Evolutionary conservation across 2,329 filamentous ascomycete species (phyloP).

Genomic region (Ophiosphaerella narmari): DNA sequence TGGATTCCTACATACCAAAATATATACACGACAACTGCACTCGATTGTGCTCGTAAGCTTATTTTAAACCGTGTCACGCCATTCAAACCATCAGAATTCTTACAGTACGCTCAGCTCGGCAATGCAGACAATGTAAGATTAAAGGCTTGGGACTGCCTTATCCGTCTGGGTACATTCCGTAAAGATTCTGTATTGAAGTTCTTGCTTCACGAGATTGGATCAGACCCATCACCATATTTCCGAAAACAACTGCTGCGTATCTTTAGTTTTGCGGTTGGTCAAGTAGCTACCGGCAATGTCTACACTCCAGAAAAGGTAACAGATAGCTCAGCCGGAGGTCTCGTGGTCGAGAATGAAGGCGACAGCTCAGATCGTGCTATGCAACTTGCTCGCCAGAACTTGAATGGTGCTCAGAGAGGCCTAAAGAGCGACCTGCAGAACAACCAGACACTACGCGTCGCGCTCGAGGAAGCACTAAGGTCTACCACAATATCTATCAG

Average conservation of each 20-base stretch:
- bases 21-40: constrained; percentile 64
- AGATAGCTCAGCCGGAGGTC: constrained; percentile 43
- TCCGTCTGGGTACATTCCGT: constrained; percentile 59
- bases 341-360: constrained; percentile 64
- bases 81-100: constrained; percentile 60
- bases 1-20: constrained; percentile 70
- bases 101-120: constrained; percentile 64
- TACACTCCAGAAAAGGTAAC: constrained; percentile 35
- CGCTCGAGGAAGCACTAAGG: constrained; percentile 61
- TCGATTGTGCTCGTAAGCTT: constrained; percentile 63
- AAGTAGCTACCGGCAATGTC: constrained; percentile 62
- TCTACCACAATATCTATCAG: constrained; percentile 55
- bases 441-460: constrained; percentile 56
- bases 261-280: constrained; percentile 61
- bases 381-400: constrained; percentile 59
- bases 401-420: constrained; percentile 63
- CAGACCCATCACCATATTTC: constrained; percentile 63
- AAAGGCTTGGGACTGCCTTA: constrained; percentile 62
- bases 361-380: constrained; percentile 50
- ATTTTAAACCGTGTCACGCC: constrained; percentile 59
- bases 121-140: constrained; percentile 65
- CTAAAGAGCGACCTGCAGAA: constrained; percentile 58
- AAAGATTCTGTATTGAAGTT: constrained; percentile 59
- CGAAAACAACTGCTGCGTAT: constrained; percentile 57
- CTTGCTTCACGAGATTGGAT: constrained; percentile 60